Percentiles rank a stretch among this genome's conserved stretches.
Evolutionary conservation across 305 asterid genomes (phyloP).

Genomic region (Solanum aculeatissimum): DNA sequence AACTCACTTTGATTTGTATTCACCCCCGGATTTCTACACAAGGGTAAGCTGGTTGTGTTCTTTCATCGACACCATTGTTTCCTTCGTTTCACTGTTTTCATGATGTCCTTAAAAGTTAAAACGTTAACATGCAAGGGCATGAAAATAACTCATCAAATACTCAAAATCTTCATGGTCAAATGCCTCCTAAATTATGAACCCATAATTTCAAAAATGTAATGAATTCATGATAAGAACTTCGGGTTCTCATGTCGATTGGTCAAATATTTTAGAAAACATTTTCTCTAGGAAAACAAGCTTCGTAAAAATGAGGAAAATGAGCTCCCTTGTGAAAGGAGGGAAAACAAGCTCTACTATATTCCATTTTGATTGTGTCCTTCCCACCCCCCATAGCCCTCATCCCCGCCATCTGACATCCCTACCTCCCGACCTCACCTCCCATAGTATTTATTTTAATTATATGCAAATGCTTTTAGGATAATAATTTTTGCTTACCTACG

Average conservation of each 20-base stretch:
- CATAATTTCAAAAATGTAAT: background rate
- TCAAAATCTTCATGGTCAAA: too few relatives aligned
- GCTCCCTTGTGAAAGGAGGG: background rate
- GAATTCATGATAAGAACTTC: background rate
- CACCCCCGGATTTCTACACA: conserved; percentile 88
- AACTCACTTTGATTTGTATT: conserved; percentile 69
- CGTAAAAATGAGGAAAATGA: background rate
- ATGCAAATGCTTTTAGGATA: background rate
- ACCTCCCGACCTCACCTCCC: background rate
- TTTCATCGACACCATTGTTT: background rate
- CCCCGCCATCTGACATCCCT: background rate
- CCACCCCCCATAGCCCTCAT: background rate
- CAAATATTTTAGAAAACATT: background rate
- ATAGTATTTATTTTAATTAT: background rate
- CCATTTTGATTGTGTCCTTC: background rate
- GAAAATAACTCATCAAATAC: background rate
- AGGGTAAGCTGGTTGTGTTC: conserved; percentile 31
- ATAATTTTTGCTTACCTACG: too few relatives aligned
- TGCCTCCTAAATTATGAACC: background rate
- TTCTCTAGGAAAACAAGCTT: background rate
- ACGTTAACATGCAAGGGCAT: background rate
- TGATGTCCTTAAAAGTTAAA: background rate
- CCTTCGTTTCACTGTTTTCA: background rate
- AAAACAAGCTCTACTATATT: background rate
- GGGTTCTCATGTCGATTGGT: background rate